phyloP scores from a whole-genome alignment of 2,329 filamentous ascomycete genomes.

The Graphiopsis chlorocephala region DNA sequence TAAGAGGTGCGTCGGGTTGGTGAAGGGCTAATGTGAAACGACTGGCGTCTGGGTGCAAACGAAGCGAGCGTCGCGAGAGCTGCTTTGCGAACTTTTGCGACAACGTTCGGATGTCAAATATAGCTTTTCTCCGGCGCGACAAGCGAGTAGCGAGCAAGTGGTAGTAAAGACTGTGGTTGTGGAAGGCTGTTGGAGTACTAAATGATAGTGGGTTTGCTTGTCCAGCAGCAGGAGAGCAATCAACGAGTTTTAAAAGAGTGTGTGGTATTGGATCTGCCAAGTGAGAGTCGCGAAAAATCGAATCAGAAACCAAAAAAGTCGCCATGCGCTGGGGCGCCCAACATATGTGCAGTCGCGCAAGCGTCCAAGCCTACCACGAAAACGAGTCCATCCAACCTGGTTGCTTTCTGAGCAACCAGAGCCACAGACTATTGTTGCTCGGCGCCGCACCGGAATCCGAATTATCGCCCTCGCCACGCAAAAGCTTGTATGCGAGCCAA shows the following conservation, averaged over 20 bases:
- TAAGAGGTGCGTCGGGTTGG: background rate
- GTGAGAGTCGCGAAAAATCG: slow-evolving; percentile 10
- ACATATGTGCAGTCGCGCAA: background rate
- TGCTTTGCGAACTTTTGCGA: background rate
- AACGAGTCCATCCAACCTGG: background rate
- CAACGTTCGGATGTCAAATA: background rate
- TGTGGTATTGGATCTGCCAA: slow-evolving; percentile 1
- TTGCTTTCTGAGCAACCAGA: background rate
- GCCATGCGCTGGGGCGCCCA: background rate
- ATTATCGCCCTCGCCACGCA: background rate
- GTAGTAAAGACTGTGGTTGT: slow-evolving; percentile 4
- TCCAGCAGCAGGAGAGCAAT: slow-evolving; percentile 9
- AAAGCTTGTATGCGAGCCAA: background rate
- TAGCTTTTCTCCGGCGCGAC: background rate
- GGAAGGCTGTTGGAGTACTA: background rate
- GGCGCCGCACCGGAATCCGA: background rate
- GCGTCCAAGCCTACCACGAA: background rate
- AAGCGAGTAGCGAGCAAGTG: background rate
- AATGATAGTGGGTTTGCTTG: slow-evolving; percentile 14
- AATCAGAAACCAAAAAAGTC: background rate
- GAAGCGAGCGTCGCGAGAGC: slow-evolving; percentile 13
- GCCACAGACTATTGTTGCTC: background rate
- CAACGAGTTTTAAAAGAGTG: slow-evolving; percentile 6
- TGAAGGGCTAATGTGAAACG: slow-evolving; percentile 14
- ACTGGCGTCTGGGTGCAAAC: slow-evolving; percentile 9